phyloP scores from a whole-genome alignment of 257 asterid genomes.

The Capsicum rhomboideum region DNA sequence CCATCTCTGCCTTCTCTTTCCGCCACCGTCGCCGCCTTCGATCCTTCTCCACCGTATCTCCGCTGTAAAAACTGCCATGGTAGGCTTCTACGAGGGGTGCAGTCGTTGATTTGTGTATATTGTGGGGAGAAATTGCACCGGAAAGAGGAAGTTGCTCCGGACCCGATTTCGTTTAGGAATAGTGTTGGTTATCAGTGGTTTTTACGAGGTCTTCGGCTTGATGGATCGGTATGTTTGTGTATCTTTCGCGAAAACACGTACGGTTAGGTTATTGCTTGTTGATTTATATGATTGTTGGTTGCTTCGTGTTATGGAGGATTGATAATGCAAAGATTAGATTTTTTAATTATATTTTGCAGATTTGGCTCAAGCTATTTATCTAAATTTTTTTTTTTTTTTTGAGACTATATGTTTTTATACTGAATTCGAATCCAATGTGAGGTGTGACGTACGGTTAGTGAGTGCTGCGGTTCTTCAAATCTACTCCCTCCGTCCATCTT shows the following conservation, averaged over 20 bases:
- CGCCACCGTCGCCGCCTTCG: conserved; percentile 47
- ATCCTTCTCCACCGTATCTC: conserved; percentile 50
- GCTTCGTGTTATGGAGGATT: not conserved
- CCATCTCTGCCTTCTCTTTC: conserved; percentile 63
- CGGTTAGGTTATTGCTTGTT: not conserved
- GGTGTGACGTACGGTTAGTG: not conserved
- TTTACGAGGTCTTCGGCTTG: conserved; percentile 63
- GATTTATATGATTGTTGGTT: not conserved
- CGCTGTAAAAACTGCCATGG: conserved; percentile 75
- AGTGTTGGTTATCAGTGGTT: conserved; percentile 63
- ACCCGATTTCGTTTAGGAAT: conserved; percentile 50
- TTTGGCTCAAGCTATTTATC: not conserved
- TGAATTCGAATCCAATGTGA: not conserved
- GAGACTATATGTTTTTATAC: not conserved
- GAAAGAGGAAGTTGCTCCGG: conserved; percentile 35
- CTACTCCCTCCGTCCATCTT: no score
- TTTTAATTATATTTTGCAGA: not conserved
- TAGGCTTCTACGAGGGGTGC: conserved; percentile 61
- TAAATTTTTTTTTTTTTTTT: not conserved
- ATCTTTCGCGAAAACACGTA: not conserved
- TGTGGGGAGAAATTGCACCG: conserved; percentile 48
- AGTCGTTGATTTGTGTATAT: conserved; percentile 62
- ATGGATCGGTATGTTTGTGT: conserved; percentile 76
- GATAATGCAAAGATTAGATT: not conserved
- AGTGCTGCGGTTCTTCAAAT: not conserved